A percentile compares a stretch with the other conserved stretches of the same genome.
Conservation (phyloP, 2,329 filamentous ascomycete species). For the Cordyceps farinosa region DNA sequence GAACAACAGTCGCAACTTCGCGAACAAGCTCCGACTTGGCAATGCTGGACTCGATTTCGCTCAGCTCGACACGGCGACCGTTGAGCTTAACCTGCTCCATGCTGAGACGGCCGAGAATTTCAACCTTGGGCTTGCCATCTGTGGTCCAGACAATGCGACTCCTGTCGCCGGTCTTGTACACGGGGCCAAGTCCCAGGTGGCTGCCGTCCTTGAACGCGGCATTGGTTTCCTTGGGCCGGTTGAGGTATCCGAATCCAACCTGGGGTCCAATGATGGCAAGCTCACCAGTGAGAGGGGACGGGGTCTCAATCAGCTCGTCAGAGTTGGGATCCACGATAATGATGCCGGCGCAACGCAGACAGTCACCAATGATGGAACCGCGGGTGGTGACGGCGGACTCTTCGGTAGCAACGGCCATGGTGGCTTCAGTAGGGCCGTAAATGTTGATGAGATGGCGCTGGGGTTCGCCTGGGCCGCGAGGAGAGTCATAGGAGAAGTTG, state of each 20-base stretch:
- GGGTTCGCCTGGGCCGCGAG: conserved; percentile 39
- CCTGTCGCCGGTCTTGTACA: conserved; percentile 16
- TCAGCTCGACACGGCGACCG: conserved; percentile 17
- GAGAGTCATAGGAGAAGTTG: conserved; percentile 14
- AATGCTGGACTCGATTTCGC: conserved; percentile 15
- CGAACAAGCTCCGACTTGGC: conserved; percentile 19
- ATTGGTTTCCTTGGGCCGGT: conserved; percentile 17
- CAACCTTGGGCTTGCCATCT: conserved; percentile 17
- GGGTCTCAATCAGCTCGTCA: conserved; percentile 5
- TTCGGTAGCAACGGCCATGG: conserved; percentile 15
- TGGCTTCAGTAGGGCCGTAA: conserved; percentile 18
- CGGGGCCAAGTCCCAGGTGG: conserved; percentile 36
- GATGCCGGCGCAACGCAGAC: conserved; percentile 14
- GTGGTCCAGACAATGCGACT: conserved; percentile 14
- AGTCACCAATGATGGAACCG: conserved; percentile 16
- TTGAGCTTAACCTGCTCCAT: conserved; percentile 19
- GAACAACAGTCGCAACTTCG: conserved; percentile 41
- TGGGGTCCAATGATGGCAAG: conserved; percentile 28
- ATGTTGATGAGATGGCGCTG: conserved; percentile 16
- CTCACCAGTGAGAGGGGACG: conserved; percentile 12
- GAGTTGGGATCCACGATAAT: conserved; percentile 16
- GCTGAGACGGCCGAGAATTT: conserved; percentile 15
- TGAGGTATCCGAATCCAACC: conserved; percentile 19
- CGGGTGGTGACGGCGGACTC: conserved; percentile 9
- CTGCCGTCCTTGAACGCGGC: conserved; percentile 14